Base-by-base conservation (phyloP, 768 basidiomycete genomes). In the Rhizopogon rudus region DNA sequence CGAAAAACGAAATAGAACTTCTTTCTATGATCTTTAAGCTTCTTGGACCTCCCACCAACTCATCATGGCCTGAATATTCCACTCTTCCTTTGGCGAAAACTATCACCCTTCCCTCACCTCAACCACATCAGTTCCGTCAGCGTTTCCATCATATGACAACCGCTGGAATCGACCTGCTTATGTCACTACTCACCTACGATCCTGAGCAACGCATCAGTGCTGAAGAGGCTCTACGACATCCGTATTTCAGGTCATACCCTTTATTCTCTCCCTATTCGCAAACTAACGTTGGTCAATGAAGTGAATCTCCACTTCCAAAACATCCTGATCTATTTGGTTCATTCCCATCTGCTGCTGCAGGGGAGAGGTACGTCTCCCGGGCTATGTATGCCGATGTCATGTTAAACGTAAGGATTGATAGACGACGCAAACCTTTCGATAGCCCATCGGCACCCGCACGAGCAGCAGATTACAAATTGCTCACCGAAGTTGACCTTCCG, bases 291-390 rank as follows among this genome's bases (percentile, higher is more conserved):
- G 49, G 54, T 25, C 6, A 29, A 33, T 43, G 6, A 58, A 97
- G 93, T 5, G 97, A 98, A 72, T 88, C 93, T 0, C 97, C 97
- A 0, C 73, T 91, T 39, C 97, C 97, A 0, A 98, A 99, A 67
- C 95, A 98, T 68, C 91, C 93, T 14, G 93, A 96, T 65, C 74
- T 98, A 56, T 98, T 99, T 72, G 83, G 90, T 1, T 95, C 93
- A 2, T 99, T 98, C 71, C 97, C 97, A 31, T 95, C 92, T 39
- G 84, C 89, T 25, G 97, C 97, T 22, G 96, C 95, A 16, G 97
- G 97, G 39, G 97, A 99, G 75, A 93, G 87, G 92, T 93, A 62
- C 52, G 84, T 75, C 10, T 51, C 43, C 17, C 5, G 48, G 48
- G 14, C 37, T 37, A 9, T 35, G 9, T 5, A 49, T 49, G 35